Conservation (phyloP, 2,329 filamentous ascomycete species). For the Colletotrichum sp. region DNA sequence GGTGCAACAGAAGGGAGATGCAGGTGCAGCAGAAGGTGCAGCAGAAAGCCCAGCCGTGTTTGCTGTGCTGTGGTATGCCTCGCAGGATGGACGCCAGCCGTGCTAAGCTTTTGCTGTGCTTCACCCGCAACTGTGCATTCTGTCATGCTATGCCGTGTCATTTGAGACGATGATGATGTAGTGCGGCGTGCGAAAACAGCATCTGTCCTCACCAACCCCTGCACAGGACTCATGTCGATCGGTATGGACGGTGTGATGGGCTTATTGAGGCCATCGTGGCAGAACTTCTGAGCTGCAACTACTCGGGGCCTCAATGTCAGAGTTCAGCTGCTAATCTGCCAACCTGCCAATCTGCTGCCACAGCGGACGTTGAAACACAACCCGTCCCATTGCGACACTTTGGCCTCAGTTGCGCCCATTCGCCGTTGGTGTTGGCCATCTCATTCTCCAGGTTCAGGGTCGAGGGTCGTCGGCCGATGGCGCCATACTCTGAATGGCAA, state of each 20-base stretch:
- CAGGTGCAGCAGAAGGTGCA: slow-evolving; percentile 4
- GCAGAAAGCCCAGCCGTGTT: not conserved
- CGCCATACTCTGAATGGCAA: not conserved
- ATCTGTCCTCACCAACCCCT: not conserved
- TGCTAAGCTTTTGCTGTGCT: not conserved
- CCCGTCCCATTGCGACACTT: not conserved
- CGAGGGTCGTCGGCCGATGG: not conserved
- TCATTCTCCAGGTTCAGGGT: not conserved
- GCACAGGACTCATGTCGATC: not conserved
- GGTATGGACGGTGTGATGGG: not conserved
- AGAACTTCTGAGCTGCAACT: not conserved
- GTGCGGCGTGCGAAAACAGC: not conserved
- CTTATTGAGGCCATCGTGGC: not conserved
- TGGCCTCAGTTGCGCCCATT: not conserved
- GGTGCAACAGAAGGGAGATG: not conserved
- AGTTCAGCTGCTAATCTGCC: not conserved
- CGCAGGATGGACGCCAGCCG: not conserved
- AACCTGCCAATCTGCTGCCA: not conserved
- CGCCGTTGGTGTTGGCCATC: not conserved
- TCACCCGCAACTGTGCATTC: not conserved
- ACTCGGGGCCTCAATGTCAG: not conserved
- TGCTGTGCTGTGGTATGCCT: not conserved
- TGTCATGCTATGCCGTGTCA: not conserved
- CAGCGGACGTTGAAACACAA: slow-evolving; percentile 3
- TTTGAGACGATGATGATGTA: not conserved